A percentile compares a stretch with the other conserved stretches of the same genome.
Evolutionary conservation across 1,139 yeast genomes (phyloP).

Genomic region (Blastobotrys apis): DNA sequence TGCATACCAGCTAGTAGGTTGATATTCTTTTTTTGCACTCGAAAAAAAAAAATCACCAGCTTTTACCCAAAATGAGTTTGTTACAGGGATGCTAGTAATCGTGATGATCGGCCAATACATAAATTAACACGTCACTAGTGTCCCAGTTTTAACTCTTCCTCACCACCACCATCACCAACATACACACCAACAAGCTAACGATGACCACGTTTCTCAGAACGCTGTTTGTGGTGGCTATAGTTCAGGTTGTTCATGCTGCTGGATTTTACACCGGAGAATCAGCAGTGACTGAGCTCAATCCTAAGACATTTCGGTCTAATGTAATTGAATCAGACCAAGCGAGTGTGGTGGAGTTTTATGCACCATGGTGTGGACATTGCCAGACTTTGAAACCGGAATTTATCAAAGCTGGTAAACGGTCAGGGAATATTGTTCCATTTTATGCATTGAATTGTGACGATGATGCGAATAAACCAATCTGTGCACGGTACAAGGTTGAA

Average conservation of each 20-base stretch:
- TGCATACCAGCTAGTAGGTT: too few species aligned
- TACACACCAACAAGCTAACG: too few species aligned
- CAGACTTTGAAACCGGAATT: conserved; percentile 62
- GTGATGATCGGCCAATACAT: too few species aligned
- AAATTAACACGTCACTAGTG: too few species aligned
- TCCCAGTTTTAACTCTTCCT: too few species aligned
- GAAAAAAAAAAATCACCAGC: too few species aligned
- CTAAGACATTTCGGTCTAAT: conserved; percentile 57
- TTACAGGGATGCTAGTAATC: too few species aligned
- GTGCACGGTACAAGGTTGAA: conserved; percentile 60
- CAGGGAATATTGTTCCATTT: conserved; percentile 61
- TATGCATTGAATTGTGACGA: conserved; percentile 88
- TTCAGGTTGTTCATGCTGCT: neutral
- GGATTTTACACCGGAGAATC: conserved; percentile 40
- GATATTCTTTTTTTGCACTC: too few species aligned
- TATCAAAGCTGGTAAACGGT: conserved; percentile 57
- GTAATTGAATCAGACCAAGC: conserved; percentile 70
- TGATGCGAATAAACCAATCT: conserved; percentile 58
- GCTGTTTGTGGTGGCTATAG: too few species aligned
- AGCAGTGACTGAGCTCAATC: conserved; percentile 54
- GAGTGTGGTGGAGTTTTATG: conserved; percentile 84
- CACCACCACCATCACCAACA: too few species aligned
- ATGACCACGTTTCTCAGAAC: too few species aligned
- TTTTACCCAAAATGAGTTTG: too few species aligned
- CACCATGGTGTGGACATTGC: conserved; percentile 96